These are phyloP conservation scores for Multifurca ochricompacta DNA, from an alignment of 768 basidiomycete genomes.

Conservation along the genomic window DNA sequence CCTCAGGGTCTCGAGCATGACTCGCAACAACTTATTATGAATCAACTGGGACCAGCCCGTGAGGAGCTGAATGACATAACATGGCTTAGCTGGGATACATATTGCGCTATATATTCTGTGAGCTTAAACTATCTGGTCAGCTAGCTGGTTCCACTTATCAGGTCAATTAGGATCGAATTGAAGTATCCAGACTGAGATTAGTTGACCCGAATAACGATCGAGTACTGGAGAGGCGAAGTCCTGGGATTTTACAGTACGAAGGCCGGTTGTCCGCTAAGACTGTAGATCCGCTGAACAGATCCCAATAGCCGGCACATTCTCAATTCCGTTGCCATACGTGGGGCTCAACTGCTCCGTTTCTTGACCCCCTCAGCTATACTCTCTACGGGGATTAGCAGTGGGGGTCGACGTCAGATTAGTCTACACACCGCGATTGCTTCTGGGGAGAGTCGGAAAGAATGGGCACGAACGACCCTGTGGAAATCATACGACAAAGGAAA, in stretches of 20 bases:
- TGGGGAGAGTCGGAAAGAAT: constrained; percentile 9
- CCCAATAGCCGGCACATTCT: constrained; percentile 14
- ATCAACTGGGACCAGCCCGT: not conserved
- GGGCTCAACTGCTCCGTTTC: constrained; percentile 9
- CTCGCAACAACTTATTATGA: not conserved
- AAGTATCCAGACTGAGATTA: constrained; percentile 14
- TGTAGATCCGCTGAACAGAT: not conserved
- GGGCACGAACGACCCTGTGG: constrained; percentile 24
- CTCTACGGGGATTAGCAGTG: constrained; percentile 19
- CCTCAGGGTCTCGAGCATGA: constrained; percentile 12
- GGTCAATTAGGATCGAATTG: constrained; percentile 21
- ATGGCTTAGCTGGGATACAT: constrained; percentile 18
- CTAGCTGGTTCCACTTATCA: not conserved
- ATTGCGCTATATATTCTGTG: constrained; percentile 22
- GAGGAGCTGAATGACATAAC: constrained; percentile 3
- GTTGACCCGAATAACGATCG: constrained; percentile 23
- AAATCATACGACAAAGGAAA: constrained; percentile 19
- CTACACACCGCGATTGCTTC: not conserved
- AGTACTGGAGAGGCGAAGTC: not conserved
- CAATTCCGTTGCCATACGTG: constrained; percentile 3
- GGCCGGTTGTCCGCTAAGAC: not conserved
- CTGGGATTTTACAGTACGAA: constrained; percentile 12
- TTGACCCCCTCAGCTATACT: constrained; percentile 20
- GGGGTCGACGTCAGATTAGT: constrained; percentile 6
- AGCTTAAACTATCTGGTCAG: not conserved